Evolutionary conservation across 495 filamentous ascomycete genomes (phyloP).

Genomic region (Aspergillus cavernicola): DNA sequence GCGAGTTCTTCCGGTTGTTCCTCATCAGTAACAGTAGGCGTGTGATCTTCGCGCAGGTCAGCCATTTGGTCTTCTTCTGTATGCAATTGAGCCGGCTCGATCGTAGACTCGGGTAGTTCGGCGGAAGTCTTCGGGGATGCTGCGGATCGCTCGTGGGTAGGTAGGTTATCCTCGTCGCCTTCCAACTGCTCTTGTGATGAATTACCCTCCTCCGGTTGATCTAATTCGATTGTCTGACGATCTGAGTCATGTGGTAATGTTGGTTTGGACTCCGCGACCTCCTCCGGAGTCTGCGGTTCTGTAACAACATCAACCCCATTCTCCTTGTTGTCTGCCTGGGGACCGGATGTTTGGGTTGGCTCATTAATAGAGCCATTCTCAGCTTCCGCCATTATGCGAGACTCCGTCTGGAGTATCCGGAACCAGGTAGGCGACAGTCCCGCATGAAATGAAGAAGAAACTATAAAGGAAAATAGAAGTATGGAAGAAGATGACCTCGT

Average conservation of each 20-base stretch:
- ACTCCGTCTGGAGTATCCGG: constrained; percentile 34
- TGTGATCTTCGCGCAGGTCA: not conserved
- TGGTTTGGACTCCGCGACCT: constrained; percentile 32
- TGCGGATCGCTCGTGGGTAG: constrained; percentile 17
- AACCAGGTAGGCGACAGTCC: constrained; percentile 24
- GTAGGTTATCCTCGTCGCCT: constrained; percentile 12
- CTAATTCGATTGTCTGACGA: constrained; percentile 28
- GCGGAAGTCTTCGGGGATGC: constrained; percentile 19
- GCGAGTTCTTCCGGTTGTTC: not conserved
- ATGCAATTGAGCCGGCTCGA: constrained; percentile 16
- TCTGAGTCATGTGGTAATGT: constrained; percentile 25
- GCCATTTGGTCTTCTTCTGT: constrained; percentile 6
- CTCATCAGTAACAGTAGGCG: not conserved
- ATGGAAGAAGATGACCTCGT: not conserved
- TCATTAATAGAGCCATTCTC: constrained; percentile 35
- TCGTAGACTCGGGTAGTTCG: constrained; percentile 18
- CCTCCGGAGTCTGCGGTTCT: constrained; percentile 25
- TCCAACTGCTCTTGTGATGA: constrained; percentile 16
- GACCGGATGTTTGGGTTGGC: constrained; percentile 30
- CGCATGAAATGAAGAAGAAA: constrained; percentile 27
- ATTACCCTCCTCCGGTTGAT: constrained; percentile 16
- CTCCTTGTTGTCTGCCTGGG: constrained; percentile 33
- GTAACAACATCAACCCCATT: constrained; percentile 30
- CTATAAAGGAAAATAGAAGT: constrained; percentile 4
- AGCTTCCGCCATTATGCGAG: constrained; percentile 45